phyloP scores from a whole-genome alignment of 2,329 filamentous ascomycete species.

The Amauroascus verrucosus region DNA sequence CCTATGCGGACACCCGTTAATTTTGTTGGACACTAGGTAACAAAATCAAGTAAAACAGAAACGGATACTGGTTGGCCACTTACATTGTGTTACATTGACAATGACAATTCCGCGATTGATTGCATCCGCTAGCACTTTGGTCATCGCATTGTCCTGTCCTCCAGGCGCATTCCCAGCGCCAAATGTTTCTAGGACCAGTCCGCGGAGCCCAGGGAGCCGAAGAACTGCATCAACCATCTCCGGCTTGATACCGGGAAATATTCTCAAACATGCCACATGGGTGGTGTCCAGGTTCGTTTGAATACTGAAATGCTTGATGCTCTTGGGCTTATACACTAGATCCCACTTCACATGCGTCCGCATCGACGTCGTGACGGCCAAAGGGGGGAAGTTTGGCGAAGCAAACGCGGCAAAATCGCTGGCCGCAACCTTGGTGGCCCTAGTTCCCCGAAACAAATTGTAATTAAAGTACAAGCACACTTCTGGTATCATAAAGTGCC shows the following conservation, averaged over 20 bases:
- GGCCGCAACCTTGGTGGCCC: constrained; percentile 78
- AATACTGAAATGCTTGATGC: constrained; percentile 63
- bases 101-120: constrained; percentile 73
- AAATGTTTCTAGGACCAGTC: constrained; percentile 82
- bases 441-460: constrained; percentile 77
- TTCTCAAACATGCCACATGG: constrained; percentile 79
- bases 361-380: constrained; percentile 71
- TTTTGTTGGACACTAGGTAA: background rate
- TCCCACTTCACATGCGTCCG: constrained; percentile 74
- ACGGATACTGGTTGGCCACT: constrained; percentile 28
- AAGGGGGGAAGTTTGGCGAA: constrained; percentile 72
- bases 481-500: constrained; percentile 85
- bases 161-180: constrained; percentile 86
- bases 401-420: constrained; percentile 80
- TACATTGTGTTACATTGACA: constrained; percentile 86
- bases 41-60: background rate
- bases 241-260: constrained; percentile 89
- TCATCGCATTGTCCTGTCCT: constrained; percentile 67
- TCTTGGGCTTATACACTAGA: constrained; percentile 61
- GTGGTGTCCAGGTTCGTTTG: constrained; percentile 68
- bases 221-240: constrained; percentile 84
- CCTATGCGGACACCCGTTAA: constrained; percentile 22
- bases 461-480: constrained; percentile 92
- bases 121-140: constrained; percentile 63
- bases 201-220: constrained; percentile 62